Base-by-base conservation (phyloP, 139 green algal genomes). In the Pedinophyceae sp. region DNA sequence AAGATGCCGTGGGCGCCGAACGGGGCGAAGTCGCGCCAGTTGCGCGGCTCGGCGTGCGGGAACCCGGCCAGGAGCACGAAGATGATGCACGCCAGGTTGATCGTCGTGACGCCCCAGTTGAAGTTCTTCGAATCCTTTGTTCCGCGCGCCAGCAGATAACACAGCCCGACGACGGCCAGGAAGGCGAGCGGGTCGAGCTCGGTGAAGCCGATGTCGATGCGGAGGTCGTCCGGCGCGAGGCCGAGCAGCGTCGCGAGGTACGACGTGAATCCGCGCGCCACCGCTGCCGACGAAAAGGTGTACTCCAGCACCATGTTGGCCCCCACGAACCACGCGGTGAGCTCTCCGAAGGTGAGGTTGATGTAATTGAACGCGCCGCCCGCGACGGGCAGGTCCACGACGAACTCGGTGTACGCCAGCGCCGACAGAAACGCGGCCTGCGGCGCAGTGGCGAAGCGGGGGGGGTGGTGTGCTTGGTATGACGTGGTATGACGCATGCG, bases 281-380 rank as follows among this genome's bases (percentile, higher is more conserved):
- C 74, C 0, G 82, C 83, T 0, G 86, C 75, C 0, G 62, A 66
- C 17, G 71, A 81, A 20, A 95, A 69, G 2, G 74, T 79, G 65
- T 88, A 93, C 66, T 95, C 86, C 52, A 94, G 60, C 1, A 84
- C 59, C 39, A 95, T 73, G 66, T 85, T 87, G 50, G 74, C 83
- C 3, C 69, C 84, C 1, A 70, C 73, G 10, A 85, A 48, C 28
- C 79, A 93, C 18, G 72, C 84, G 4, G 62, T 52, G 48, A 82
- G 72, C 69, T 94, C 84, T 0, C 84, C 84, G 26, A 87, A 86
- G 17, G 71, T 81, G 27, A 84, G 30, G 46, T 47, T 60, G 16
- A 89, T 66, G 67, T 88, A 94, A 49, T 78, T 81, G 66, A 86
- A 94, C 19, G 86, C 82, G 17, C 84, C 79, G 1, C 86, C 86